Evolutionary conservation across 331 rosid genomes (phyloP), one percentile per base, ranked within the genome.

Genomic region (Spiraea crenata): DNA sequence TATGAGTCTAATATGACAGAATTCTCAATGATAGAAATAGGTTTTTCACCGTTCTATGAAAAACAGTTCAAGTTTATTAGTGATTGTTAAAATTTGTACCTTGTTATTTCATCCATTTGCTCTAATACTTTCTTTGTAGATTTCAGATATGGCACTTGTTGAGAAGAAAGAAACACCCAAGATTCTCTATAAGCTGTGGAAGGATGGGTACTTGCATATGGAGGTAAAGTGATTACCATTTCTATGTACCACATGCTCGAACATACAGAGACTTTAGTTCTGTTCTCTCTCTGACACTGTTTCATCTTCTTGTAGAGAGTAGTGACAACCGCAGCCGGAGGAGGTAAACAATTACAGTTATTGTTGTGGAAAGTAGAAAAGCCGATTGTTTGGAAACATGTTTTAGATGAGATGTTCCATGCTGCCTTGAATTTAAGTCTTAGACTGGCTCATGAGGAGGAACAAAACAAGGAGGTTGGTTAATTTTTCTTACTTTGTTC

Each of bases 331-430:
- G 31, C 31, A 25, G 31, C 31, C 31, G 31, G 31, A 5, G 84
- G 57, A 50, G 7, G 78, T 38, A 85, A 72, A 78, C 76, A 75
- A 47, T 20, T 65, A 13, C 39, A 56, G 13, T 70, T 86, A 71
- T 42, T 77, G 73, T 64, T 93, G 84, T 93, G 99, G 99, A 89
- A 84, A 83, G 92, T 91, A 57, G 83, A 87, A 42, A 86, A 84
- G 73, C 79, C 83, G 68, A 50, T 56, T 58, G 82, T 91, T 54
- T 82, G 91, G 91, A 85, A 86, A 71, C 81, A 81, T 73, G 95
- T 84, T 56, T 81, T 91, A 46, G 97, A 89, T 71, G 99, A 93
- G 87, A 86, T 93, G 96, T 81, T 83, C 76, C 97, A 91, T 50
- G 92, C 96, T 20, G 95, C 97, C 70, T 82, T 86, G 78, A 93